Conservation (phyloP, 1,139 yeast genomes). For the Yamadazyma atlantica region DNA sequence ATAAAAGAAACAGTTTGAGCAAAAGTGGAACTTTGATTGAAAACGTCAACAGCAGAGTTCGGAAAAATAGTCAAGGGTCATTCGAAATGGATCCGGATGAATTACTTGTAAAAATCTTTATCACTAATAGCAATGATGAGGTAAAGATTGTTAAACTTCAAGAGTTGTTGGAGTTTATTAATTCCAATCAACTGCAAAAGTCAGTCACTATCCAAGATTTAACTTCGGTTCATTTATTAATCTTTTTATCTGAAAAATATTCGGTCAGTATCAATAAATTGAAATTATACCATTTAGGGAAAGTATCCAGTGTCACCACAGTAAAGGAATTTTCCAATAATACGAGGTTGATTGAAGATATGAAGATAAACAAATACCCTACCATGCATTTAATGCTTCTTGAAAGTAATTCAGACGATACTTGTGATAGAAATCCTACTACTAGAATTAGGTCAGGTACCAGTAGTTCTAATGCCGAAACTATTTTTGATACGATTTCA, state of each 20-base stretch:
- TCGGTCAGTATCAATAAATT: slow-evolving; percentile 13
- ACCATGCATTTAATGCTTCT: slow-evolving; percentile 12
- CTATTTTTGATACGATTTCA: background rate
- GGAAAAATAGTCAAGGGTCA: background rate
- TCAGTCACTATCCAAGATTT: slow-evolving; percentile 8
- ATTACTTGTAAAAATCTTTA: slow-evolving; percentile 9
- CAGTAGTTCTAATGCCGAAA: background rate
- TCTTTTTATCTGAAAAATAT: slow-evolving; percentile 16
- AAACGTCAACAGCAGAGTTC: slow-evolving; percentile 1
- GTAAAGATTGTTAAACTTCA: slow-evolving; percentile 2
- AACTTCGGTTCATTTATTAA: slow-evolving; percentile 20
- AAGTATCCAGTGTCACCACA: slow-evolving; percentile 14
- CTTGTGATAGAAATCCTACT: background rate
- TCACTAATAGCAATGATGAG: slow-evolving; percentile 6
- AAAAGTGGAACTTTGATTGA: slow-evolving; percentile 17
- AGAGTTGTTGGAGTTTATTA: slow-evolving; percentile 6
- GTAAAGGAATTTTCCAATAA: slow-evolving; percentile 10
- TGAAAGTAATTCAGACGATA: background rate
- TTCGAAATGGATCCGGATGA: slow-evolving; percentile 1
- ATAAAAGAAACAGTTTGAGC: slow-evolving; percentile 11
- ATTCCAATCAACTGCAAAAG: background rate
- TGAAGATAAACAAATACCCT: slow-evolving; percentile 14
- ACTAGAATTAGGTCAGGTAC: background rate
- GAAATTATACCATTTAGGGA: slow-evolving; percentile 21
- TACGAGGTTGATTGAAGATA: slow-evolving; percentile 7